Conservation (phyloP, 305 asterid genomes). For the Ilex paraguariensis region DNA sequence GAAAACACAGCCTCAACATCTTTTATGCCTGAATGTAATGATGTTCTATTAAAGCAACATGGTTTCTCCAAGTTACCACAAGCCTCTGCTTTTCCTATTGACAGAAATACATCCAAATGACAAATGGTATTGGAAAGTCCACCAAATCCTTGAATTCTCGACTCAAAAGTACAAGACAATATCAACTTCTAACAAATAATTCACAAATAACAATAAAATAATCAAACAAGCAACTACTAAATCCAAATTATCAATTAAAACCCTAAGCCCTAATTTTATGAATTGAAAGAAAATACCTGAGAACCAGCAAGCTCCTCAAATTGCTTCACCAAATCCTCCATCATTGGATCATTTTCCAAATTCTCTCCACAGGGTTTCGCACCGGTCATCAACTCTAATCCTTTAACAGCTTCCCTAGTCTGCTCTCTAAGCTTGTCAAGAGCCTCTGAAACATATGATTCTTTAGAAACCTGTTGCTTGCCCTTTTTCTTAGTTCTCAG, state of each 20-base stretch:
- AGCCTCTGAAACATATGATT: constrained; percentile 77
- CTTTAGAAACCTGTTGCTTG: constrained; percentile 63
- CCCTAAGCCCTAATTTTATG: constrained; percentile 7
- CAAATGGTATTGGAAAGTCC: no score
- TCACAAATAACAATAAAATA: no score
- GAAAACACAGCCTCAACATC: no score
- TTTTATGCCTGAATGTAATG: no score
- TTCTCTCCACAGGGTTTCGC: constrained; percentile 40
- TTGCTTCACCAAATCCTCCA: constrained; percentile 98
- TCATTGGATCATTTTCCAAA: constrained; percentile 69
- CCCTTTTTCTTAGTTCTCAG: constrained; percentile 80
- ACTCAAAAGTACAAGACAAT: no score
- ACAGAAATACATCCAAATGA: no score
- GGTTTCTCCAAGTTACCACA: no score
- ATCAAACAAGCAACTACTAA: background rate
- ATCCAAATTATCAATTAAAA: background rate
- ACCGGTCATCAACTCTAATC: constrained; percentile 66
- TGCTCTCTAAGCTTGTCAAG: constrained; percentile 91
- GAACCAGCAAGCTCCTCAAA: constrained; percentile 97
- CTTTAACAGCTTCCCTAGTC: constrained; percentile 89
- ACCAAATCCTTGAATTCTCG: no score
- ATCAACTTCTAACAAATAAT: no score
- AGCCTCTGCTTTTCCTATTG: no score
- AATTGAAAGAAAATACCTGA: constrained; percentile 48
- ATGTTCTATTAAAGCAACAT: no score